Percentiles rank a stretch among this genome's conserved stretches.
phyloP scores from a whole-genome alignment of 352 stramenopile genomes.

The Phytopythium chamaehyphon region DNA sequence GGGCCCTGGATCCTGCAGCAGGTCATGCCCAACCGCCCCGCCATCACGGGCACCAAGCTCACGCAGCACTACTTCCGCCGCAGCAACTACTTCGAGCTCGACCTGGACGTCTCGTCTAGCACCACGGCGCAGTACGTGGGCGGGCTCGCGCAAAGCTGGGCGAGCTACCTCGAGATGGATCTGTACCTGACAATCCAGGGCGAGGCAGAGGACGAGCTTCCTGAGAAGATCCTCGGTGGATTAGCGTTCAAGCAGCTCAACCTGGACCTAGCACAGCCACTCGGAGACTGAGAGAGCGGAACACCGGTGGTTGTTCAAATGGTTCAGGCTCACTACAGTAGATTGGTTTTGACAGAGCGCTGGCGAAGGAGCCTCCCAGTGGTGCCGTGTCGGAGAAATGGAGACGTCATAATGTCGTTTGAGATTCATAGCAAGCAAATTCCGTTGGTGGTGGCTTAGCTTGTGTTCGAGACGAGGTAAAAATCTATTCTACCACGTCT shows the following conservation, averaged over 20 bases:
- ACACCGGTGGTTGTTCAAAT: not conserved
- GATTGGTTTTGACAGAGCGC: too few species aligned
- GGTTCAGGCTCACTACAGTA: too few species aligned
- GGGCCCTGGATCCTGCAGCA: constrained; percentile 81
- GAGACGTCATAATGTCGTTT: too few species aligned
- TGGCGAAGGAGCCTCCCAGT: too few species aligned
- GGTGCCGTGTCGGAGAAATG: too few species aligned
- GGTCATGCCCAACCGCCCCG: constrained; percentile 79
- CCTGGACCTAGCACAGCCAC: constrained; percentile 37
- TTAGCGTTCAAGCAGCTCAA: constrained; percentile 62
- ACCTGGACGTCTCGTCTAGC: constrained; percentile 81
- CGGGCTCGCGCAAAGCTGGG: constrained; percentile 75
- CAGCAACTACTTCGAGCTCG: constrained; percentile 83
- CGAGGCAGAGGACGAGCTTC: constrained; percentile 60
- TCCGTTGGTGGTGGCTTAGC: too few species aligned
- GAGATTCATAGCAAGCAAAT: not conserved
- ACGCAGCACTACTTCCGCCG: constrained; percentile 81
- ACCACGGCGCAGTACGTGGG: constrained; percentile 75
- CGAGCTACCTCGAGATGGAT: constrained; percentile 70
- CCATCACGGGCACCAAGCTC: constrained; percentile 83
- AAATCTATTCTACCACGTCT: constrained; percentile 10
- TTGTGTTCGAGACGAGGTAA: not conserved
- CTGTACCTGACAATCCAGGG: constrained; percentile 80
- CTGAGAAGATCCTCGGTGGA: constrained; percentile 61
- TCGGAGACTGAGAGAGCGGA: constrained; percentile 16